Evolutionary conservation across 352 stramenopile genomes (phyloP).

Genomic region (Sclerospora graminicola): DNA sequence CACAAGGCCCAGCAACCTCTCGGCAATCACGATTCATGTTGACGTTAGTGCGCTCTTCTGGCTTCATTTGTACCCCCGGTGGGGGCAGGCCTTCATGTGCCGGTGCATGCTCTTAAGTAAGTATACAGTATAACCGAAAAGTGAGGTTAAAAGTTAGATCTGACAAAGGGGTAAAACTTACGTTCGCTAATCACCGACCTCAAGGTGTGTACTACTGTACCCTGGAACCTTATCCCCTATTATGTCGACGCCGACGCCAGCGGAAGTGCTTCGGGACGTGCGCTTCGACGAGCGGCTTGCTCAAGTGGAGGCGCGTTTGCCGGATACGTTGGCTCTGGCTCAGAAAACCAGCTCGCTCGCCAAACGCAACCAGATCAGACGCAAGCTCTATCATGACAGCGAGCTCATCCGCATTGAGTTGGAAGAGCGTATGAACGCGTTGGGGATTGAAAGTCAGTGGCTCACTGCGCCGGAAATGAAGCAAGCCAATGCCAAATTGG

Average conservation of each 20-base stretch:
- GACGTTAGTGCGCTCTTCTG: too few relatives aligned
- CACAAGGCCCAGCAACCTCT: too few relatives aligned
- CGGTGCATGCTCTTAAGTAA: too few relatives aligned
- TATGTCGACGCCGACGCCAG: constrained; percentile 20
- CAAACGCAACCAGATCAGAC: constrained; percentile 61
- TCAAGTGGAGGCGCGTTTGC: constrained; percentile 39
- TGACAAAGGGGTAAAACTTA: too few relatives aligned
- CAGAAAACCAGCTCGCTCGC: constrained; percentile 34
- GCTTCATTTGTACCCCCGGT: too few relatives aligned
- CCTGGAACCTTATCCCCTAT: too few relatives aligned
- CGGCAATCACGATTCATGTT: too few relatives aligned
- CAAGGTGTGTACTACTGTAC: too few relatives aligned
- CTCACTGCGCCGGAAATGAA: constrained; percentile 32
- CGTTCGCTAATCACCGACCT: background rate
- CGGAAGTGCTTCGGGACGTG: constrained; percentile 46
- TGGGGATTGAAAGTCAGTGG: constrained; percentile 56
- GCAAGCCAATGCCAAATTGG: constrained; percentile 40
- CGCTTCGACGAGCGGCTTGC: constrained; percentile 46
- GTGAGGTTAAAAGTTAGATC: too few relatives aligned
- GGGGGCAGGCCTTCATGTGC: too few relatives aligned
- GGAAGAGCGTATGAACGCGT: constrained; percentile 61
- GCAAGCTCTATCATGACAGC: constrained; percentile 58
- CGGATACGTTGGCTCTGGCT: constrained; percentile 31
- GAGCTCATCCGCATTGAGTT: constrained; percentile 72
- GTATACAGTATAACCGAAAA: too few relatives aligned